Conservation (phyloP, 345 rosid genomes). For the Gossypium raimondii region DNA sequence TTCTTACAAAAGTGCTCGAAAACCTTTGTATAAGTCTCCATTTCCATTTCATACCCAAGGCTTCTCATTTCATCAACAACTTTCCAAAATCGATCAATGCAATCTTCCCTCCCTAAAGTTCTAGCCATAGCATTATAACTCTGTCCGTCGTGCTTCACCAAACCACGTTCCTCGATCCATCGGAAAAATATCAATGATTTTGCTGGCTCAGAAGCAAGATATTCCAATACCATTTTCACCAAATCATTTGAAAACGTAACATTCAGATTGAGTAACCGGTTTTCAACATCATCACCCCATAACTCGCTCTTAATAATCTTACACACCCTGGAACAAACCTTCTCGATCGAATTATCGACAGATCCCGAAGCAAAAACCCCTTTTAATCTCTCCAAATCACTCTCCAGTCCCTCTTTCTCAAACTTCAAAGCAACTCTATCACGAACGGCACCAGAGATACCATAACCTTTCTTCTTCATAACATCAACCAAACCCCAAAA, state of each 20-base stretch:
- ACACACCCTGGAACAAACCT: conserved; percentile 43
- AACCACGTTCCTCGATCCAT: conserved; percentile 71
- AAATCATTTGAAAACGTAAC: conserved; percentile 44
- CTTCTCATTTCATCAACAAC: conserved; percentile 61
- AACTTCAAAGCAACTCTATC: conserved; percentile 56
- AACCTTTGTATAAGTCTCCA: conserved; percentile 52
- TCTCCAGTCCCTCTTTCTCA: conserved; percentile 55
- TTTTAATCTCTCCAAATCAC: conserved; percentile 56
- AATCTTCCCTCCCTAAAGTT: conserved; percentile 75
- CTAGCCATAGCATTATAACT: conserved; percentile 73
- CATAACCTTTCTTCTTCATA: conserved; percentile 83
- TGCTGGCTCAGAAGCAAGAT: conserved; percentile 59
- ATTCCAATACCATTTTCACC: conserved; percentile 59
- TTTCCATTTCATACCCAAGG: conserved; percentile 59
- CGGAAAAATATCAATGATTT: conserved; percentile 76
- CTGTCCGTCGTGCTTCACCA: conserved; percentile 47
- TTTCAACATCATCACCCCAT: conserved; percentile 73
- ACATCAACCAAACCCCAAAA: conserved; percentile 69
- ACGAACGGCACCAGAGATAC: conserved; percentile 56
- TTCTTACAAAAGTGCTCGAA: conserved; percentile 51
- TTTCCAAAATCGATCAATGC: conserved; percentile 73
- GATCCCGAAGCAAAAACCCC: conserved; percentile 56
- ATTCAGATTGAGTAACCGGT: conserved; percentile 40
- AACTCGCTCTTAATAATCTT: conserved; percentile 61
- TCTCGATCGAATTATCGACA: conserved; percentile 45